A percentile compares a stretch with the other conserved stretches of the same genome.
Conservation (phyloP, 1,284 basidiomycete species). For the Ustilago lituana region DNA sequence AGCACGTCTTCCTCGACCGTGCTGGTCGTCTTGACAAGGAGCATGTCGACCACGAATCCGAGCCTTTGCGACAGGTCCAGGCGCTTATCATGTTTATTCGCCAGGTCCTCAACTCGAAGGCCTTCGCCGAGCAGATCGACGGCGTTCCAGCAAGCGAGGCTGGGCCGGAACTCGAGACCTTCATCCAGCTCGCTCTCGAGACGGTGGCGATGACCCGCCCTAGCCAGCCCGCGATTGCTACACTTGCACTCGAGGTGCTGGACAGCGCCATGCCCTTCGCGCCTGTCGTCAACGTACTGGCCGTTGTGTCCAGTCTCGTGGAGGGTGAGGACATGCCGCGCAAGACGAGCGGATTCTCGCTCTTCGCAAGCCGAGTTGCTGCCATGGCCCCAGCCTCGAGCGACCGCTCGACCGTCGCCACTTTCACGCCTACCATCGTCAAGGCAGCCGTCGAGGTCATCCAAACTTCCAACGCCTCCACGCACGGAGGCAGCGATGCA, state of each 20-base stretch:
- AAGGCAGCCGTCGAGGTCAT: conserved; percentile 39
- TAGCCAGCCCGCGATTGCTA: conserved; percentile 19
- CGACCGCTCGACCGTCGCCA: conserved; percentile 34
- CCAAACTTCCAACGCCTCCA: conserved; percentile 17
- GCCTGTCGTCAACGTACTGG: conserved; percentile 44
- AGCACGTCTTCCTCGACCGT: conserved; percentile 57
- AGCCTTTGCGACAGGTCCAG: conserved; percentile 51
- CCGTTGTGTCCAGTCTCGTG: conserved; percentile 44
- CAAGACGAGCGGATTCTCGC: conserved; percentile 46
- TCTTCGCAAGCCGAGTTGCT: conserved; percentile 48
- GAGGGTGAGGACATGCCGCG: conserved; percentile 24
- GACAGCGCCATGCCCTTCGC: conserved; percentile 50
- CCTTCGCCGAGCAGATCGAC: conserved; percentile 34
- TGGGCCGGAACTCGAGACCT: conserved; percentile 32
- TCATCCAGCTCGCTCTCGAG: conserved; percentile 39
- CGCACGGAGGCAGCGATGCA: conserved; percentile 20
- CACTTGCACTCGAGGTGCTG: conserved; percentile 41
- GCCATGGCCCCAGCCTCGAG: conserved; percentile 21
- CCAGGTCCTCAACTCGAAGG: conserved; percentile 44
- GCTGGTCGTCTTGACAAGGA: conserved; percentile 50
- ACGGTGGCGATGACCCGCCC: conserved; percentile 17
- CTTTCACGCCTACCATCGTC: conserved; percentile 42
- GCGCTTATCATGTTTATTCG: conserved; percentile 55
- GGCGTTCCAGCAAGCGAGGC: conserved; percentile 16
- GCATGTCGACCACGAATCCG: conserved; percentile 56